Conservation (phyloP, 768 basidiomycete species). For the Filobasidium wieringae region DNA sequence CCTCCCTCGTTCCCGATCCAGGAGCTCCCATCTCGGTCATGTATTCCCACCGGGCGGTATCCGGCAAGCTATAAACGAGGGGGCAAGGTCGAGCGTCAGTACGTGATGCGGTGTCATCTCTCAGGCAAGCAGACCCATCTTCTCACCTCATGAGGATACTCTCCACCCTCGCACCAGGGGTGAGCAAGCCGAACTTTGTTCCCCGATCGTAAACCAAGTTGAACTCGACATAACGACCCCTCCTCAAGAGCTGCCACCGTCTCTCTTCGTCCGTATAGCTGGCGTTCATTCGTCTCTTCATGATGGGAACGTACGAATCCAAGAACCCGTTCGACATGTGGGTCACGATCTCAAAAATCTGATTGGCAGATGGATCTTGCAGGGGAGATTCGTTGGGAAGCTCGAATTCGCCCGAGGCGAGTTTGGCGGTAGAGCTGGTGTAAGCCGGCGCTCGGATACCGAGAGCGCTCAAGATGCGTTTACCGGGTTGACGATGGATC, state of each 20-base stretch:
- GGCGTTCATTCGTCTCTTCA: constrained; percentile 47
- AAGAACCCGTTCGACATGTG: constrained; percentile 67
- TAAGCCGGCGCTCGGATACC: no score
- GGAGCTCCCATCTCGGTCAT: constrained; percentile 60
- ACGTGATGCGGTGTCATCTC: not conserved
- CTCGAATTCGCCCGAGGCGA: no score
- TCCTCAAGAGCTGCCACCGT: constrained; percentile 82
- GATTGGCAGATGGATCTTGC: constrained; percentile 41
- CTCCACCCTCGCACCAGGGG: constrained; percentile 75
- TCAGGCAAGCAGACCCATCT: not conserved
- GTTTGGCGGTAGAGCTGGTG: no score
- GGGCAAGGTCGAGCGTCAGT: not conserved
- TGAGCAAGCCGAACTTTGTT: constrained; percentile 73
- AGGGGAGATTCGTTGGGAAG: constrained; percentile 27
- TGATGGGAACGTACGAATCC: constrained; percentile 80
- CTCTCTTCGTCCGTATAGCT: constrained; percentile 48
- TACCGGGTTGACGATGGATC: constrained; percentile 18
- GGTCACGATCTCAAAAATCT: constrained; percentile 65
- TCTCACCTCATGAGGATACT: constrained; percentile 69
- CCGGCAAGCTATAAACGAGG: constrained; percentile 46
- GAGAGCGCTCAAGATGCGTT: not conserved
- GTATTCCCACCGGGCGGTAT: constrained; percentile 83
- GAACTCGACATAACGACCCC: constrained; percentile 92
- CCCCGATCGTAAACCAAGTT: constrained; percentile 77
- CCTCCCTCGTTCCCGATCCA: constrained; percentile 53